Evolutionary conservation across 345 rosid genomes (phyloP), one percentile per base, ranked within the genome.

Genomic region (Citrus inodora): DNA sequence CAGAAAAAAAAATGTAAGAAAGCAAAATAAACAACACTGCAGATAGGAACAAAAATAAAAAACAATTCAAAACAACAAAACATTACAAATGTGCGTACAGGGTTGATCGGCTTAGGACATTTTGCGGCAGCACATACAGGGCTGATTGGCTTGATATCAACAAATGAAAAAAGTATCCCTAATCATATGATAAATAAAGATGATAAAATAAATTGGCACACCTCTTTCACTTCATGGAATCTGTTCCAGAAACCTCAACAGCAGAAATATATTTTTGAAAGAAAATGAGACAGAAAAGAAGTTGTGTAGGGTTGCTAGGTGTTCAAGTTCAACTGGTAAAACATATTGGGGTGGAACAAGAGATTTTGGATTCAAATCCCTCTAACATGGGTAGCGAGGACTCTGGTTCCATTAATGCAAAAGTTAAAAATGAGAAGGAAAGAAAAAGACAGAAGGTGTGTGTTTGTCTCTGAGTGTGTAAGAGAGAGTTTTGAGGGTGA

Each of bases 1-100:
- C 6, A 14, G 75, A 74, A 81, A 69, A 67, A 1, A 35, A 42
- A 69, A 76, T n/a, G 70, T 76, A 60, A 81, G 80, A 64, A 46
- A 62, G 14, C 42, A 59, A 24, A 48, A 58, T 32, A 63, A 25
- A 68, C 14, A 13, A 59, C 60, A 48, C 16, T 21, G 74, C 17
- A n/a, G 40, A 66, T 46, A 22, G 10, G 33, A n/a, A 46, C 51
- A 21, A 22, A 28, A 62, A 33, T 0, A 1, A 71, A 32, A 58
- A 63, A 77, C 30, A 48, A 73, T 40, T 5, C 21, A 35, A 67
- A 67, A 55, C 55, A 56, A 38, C n/a, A 10, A 76, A 62, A 67
- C 28, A 32, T 32, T 22, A 51, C 67, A 69, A 61, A 48, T 32
- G 33, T 32, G 33, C 38, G 53, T 33, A 22, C 27, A 67, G 46